Conservation (phyloP, 495 filamentous ascomycete genomes). For the Pseudevernia furfuracea region DNA sequence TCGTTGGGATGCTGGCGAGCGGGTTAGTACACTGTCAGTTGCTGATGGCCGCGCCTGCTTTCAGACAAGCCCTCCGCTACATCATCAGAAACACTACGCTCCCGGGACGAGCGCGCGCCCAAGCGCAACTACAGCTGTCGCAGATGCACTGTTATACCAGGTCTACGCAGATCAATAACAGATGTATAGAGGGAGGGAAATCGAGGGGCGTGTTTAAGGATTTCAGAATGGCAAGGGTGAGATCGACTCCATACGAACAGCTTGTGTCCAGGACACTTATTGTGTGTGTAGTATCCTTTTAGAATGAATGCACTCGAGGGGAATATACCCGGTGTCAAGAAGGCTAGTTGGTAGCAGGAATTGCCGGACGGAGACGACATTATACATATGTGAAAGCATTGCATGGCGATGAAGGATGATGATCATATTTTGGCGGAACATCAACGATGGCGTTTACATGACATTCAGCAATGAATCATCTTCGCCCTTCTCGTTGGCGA, state of each 20-base stretch:
- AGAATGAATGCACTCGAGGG: conserved; percentile 81
- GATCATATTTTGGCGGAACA: background rate
- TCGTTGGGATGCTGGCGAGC: background rate
- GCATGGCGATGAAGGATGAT: conserved; percentile 2
- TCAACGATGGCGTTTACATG: background rate
- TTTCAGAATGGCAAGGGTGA: conserved; percentile 83
- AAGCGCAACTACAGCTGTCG: conserved; percentile 84
- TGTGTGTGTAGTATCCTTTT: conserved; percentile 69
- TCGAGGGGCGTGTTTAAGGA: conserved; percentile 77
- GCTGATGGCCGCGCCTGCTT: background rate
- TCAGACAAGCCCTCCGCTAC: conserved; percentile 91
- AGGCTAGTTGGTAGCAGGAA: conserved; percentile 74
- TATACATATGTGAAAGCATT: conserved; percentile 13
- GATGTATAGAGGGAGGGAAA: conserved; percentile 84
- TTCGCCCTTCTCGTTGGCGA: background rate
- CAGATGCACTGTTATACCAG: conserved; percentile 94
- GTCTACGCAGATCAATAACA: conserved; percentile 84
- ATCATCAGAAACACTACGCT: conserved; percentile 87
- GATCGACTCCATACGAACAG: conserved; percentile 28
- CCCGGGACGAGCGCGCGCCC: conserved; percentile 68
- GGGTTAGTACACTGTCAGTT: background rate
- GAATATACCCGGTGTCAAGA: conserved; percentile 84
- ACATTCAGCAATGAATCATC: background rate
- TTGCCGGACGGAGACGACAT: background rate
- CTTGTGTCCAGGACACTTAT: conserved; percentile 28